Evolutionary conservation across 768 basidiomycete species (phyloP).

Genomic region (Lactarius trivialis): DNA sequence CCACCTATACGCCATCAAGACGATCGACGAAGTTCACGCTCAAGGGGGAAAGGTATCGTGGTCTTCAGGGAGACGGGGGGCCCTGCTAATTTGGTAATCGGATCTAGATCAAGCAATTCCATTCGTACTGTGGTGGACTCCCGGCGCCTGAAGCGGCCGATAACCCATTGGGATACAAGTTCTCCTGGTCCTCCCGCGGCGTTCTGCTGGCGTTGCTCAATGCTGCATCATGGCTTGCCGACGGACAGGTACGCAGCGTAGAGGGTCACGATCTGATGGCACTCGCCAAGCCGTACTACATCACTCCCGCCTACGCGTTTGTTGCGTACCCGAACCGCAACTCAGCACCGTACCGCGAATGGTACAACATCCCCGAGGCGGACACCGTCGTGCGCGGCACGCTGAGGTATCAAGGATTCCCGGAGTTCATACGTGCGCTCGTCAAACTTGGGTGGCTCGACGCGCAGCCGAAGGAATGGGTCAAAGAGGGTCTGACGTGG

Average conservation of each 20-base stretch:
- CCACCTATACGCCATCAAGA: conserved; percentile 91
- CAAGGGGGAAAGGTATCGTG: conserved; percentile 80
- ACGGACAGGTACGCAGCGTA: conserved; percentile 58
- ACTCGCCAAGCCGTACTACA: conserved; percentile 87
- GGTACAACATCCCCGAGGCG: conserved; percentile 89
- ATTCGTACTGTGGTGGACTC: conserved; percentile 93
- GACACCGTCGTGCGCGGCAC: conserved; percentile 91
- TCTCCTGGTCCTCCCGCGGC: conserved; percentile 97
- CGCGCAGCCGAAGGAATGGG: conserved; percentile 67
- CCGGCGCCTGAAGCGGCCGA: conserved; percentile 86
- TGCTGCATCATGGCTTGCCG: conserved; percentile 70
- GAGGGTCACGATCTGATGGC: conserved; percentile 82
- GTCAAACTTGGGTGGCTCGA: conserved; percentile 87
- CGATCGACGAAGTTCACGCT: conserved; percentile 86
- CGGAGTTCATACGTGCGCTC: conserved; percentile 83
- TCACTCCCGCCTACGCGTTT: conserved; percentile 92
- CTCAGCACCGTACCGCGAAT: conserved; percentile 84
- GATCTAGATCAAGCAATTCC: conserved; percentile 75
- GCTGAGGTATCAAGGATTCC: conserved; percentile 93
- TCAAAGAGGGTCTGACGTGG: conserved; percentile 73
- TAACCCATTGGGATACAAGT: conserved; percentile 98
- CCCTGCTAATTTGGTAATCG: conserved; percentile 2
- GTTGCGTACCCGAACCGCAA: conserved; percentile 97
- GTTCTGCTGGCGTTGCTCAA: conserved; percentile 94
- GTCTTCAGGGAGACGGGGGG: neutral